Evolutionary conservation across 768 basidiomycete genomes (phyloP).

Genomic region (Agaricus blazei): DNA sequence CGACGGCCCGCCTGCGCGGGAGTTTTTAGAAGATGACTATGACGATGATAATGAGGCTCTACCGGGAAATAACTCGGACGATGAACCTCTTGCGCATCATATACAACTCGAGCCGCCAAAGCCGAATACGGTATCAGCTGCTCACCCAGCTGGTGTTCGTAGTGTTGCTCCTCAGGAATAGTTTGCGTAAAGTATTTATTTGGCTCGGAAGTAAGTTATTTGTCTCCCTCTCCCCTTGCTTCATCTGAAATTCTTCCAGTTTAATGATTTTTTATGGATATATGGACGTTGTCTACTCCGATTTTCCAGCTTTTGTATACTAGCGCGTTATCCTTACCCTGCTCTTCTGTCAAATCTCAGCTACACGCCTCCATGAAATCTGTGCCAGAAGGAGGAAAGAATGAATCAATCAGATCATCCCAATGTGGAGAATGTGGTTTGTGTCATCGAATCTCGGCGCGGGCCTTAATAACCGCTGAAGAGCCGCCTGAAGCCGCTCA

Average conservation of each 20-base stretch:
- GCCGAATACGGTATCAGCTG: background rate
- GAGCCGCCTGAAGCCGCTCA: background rate
- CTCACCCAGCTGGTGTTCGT: background rate
- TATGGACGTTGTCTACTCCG: background rate
- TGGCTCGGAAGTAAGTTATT: background rate
- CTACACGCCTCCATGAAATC: too few species aligned
- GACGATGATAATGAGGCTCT: conserved; percentile 35
- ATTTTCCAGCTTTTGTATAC: conserved; percentile 2
- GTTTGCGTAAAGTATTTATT: background rate
- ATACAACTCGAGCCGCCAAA: conserved; percentile 17
- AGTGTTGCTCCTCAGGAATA: background rate
- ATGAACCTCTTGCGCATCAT: conserved; percentile 24
- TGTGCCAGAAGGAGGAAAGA: too few species aligned
- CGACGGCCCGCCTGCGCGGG: conserved; percentile 65
- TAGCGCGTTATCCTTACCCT: background rate
- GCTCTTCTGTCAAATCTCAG: too few species aligned
- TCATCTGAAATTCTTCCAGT: background rate
- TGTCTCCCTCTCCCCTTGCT: background rate
- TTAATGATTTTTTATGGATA: background rate
- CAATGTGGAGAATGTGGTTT: conserved; percentile 3
- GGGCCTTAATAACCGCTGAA: background rate
- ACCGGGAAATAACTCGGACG: conserved; percentile 17
- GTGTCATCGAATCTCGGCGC: background rate
- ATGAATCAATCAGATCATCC: too few species aligned
- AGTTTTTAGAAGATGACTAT: conserved; percentile 58